Conservation (phyloP, 2,329 filamentous ascomycete genomes). For the Aspergillus hortae region DNA sequence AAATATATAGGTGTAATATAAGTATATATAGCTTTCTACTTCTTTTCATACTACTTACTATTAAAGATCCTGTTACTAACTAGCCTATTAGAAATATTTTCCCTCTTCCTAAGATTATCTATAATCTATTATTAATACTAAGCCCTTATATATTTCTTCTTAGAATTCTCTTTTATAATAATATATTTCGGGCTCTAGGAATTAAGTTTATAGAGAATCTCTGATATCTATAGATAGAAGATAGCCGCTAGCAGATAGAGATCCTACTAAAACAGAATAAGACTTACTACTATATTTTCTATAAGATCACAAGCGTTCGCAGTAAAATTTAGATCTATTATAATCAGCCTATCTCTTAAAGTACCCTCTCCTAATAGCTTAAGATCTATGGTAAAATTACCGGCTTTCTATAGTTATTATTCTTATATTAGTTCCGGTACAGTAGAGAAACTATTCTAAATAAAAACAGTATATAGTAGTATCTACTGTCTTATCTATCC, state of each 20-base stretch:
- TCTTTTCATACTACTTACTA: background rate
- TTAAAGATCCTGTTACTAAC: background rate
- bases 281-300: background rate
- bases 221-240: background rate
- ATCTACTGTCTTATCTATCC: background rate
- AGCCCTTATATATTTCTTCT: background rate
- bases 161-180: background rate
- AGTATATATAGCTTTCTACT: slow-evolving; percentile 2
- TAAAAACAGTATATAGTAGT: background rate
- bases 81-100: background rate
- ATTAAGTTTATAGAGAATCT: slow-evolving; percentile 1
- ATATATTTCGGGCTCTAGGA: background rate
- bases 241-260: background rate
- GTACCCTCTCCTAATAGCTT: background rate
- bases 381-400: background rate
- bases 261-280: background rate
- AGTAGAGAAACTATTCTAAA: background rate
- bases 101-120: background rate
- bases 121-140: background rate
- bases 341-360: background rate
- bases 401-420: background rate
- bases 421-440: slow-evolving; percentile 1
- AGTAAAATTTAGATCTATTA: background rate
- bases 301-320: background rate
- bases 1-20: slow-evolving; percentile 3